Evolutionary conservation across 1,284 basidiomycete species (phyloP), one percentile per base, ranked within the genome.

Genomic region (Leccinum griseonigrum): DNA sequence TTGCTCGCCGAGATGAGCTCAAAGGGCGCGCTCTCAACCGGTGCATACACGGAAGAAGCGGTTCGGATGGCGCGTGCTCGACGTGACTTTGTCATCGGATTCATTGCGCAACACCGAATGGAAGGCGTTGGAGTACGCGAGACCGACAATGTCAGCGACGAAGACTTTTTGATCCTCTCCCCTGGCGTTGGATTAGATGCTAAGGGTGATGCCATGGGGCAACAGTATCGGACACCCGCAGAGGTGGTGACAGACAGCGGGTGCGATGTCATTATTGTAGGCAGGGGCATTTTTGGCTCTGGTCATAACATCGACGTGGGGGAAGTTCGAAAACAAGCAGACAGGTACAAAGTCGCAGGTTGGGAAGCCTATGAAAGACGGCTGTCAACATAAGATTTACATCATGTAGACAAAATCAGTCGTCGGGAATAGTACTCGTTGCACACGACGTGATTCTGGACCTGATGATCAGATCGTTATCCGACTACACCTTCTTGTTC

Each of bases 201-300:
- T 6, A 89, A 85, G 66, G 94, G 93, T 2, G 97, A 99, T 75
- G 79, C 81, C 2, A 89, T 97, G 86, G 97, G 97, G 14, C 97
- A 99, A 77, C 95, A 98, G 76, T 99, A 99, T 77, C 83, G 95
- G 60, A 97, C 95, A 3, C 97, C 97, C 1, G 78, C 85, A 38
- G 83, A 97, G 74, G 97, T 97, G 26, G 81, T 99, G 16, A 75
- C 85, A 40, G 86, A 92, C 56, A 87, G 85, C 52, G 96, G 95
- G n/a, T 95, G 94, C 74, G 97, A 99, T 78, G 85, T 99, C 31
- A 99, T 99, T 72, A 99, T 99, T 66, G 97, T 99, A 43, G 97
- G 97, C 14, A 81, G 97, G 61, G 97, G 97, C 0, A 91, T 99
- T 57, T 97, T 98, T 75, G 94, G 94, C 16, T 85, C 85, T 63